Conservation (phyloP, 1,284 basidiomycete species). For the Malassezia obtusa region DNA sequence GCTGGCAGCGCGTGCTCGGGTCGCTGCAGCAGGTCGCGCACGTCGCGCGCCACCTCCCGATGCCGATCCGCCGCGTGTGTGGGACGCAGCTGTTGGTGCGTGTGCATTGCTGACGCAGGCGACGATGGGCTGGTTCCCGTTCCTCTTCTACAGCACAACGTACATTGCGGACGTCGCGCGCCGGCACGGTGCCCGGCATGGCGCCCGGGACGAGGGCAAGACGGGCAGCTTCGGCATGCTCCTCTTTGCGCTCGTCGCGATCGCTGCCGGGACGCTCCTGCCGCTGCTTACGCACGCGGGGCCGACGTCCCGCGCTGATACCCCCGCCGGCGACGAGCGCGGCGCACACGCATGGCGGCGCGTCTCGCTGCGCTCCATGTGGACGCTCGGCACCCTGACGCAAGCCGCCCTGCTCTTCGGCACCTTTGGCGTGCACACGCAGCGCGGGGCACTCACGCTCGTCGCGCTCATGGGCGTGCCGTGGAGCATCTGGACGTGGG, state of each 20-base stretch:
- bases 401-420: conserved; percentile 24
- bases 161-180: conserved; percentile 84
- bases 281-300: conserved; percentile 32
- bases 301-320: neutral
- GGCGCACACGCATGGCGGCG: conserved; percentile 1
- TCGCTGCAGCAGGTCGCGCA: conserved; percentile 27
- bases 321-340: neutral
- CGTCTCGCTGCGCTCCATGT: conserved; percentile 34
- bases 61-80: conserved; percentile 54
- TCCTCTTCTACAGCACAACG: conserved; percentile 58
- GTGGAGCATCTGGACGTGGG: conserved; percentile 46
- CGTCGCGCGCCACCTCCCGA: conserved; percentile 28
- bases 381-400: conserved; percentile 27
- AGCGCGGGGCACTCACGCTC: conserved; percentile 25
- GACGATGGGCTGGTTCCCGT: conserved; percentile 63
- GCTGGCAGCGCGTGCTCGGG: conserved; percentile 7
- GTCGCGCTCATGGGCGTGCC: conserved; percentile 38
- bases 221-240: conserved; percentile 40
- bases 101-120: neutral
- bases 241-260: conserved; percentile 33
- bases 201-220: conserved; percentile 28
- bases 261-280: conserved; percentile 26
- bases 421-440: conserved; percentile 25
- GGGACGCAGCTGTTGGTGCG: conserved; percentile 73
- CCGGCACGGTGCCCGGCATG: conserved; percentile 57